Percentiles rank a stretch among this genome's conserved stretches.
These are phyloP conservation scores for Gastrodia elata DNA, from an alignment of 106 monocot species.

Conservation along the genomic window DNA sequence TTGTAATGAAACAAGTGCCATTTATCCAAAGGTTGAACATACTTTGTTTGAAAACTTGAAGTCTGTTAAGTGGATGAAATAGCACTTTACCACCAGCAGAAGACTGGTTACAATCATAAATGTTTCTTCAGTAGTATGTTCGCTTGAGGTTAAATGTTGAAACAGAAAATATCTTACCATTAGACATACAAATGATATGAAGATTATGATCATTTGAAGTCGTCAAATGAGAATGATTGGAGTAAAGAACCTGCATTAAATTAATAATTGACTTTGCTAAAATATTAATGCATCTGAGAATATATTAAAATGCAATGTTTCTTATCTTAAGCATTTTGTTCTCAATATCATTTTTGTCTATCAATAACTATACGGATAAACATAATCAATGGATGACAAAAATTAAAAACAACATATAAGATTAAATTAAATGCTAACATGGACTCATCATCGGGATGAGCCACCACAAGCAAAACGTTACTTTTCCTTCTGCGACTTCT, in stretches of 20 bases:
- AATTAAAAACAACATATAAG: neutral
- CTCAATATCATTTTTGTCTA: neutral
- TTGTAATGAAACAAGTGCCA: too few relatives aligned
- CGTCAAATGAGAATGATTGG: conserved; percentile 8
- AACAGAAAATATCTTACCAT: neutral
- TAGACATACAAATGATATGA: conserved; percentile 6
- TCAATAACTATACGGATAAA: neutral
- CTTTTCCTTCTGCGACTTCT: conserved; percentile 18
- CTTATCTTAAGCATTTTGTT: too few relatives aligned
- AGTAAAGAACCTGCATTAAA: conserved; percentile 13
- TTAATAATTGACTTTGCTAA: neutral
- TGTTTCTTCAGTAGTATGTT: too few relatives aligned
- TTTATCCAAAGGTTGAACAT: too few relatives aligned
- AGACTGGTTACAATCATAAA: neutral
- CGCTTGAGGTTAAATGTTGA: neutral
- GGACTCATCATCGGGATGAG: conserved; percentile 96
- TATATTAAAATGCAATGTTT: too few relatives aligned
- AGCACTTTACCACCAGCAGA: neutral
- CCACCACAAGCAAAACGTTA: conserved; percentile 66
- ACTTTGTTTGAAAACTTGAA: too few relatives aligned
- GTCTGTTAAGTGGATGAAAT: neutral
- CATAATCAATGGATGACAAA: neutral
- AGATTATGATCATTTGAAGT: conserved; percentile 6
- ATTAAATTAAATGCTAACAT: conserved; percentile 44
- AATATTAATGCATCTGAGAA: neutral